These are phyloP conservation scores for Citrus glauca DNA, from an alignment of 345 rosid species.

Conservation along the genomic window DNA sequence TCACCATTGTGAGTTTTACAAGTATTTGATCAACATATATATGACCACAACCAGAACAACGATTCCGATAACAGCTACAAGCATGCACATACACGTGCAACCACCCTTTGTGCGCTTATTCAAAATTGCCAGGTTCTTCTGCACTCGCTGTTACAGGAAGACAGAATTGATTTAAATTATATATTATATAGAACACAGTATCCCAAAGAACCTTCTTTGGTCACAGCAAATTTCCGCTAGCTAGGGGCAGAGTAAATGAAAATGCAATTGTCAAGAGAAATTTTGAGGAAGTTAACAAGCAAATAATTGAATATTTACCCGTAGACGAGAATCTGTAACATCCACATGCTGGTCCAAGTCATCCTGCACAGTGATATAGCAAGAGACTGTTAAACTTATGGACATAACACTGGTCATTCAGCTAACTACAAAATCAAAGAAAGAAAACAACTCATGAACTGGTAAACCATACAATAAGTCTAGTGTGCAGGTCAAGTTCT, in stretches of 20 bases:
- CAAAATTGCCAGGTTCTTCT: constrained; percentile 82
- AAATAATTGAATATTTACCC: constrained; percentile 44
- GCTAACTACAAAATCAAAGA: not conserved
- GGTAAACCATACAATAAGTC: constrained; percentile 64
- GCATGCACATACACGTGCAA: constrained; percentile 89
- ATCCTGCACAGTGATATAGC: constrained; percentile 50
- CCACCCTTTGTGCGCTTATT: constrained; percentile 91
- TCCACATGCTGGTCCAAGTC: constrained; percentile 89
- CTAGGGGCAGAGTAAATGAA: not conserved
- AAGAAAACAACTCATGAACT: not conserved
- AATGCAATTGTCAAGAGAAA: not conserved
- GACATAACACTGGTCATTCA: not conserved
- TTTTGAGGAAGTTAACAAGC: not conserved
- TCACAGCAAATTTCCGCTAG: not conserved
- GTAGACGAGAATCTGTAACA: constrained; percentile 78
- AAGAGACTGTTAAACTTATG: not conserved
- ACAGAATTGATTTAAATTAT: not conserved
- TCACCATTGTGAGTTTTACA: constrained; percentile 33
- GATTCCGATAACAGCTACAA: constrained; percentile 66
- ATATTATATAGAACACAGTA: not conserved
- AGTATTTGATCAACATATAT: constrained; percentile 66
- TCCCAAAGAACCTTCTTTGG: not conserved
- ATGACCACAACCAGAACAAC: constrained; percentile 67
- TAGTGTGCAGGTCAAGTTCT: constrained; percentile 80
- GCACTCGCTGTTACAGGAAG: constrained; percentile 65